These are phyloP conservation scores for Trichoderma oligosporum DNA, from an alignment of 2,329 filamentous ascomycete species.

Conservation along the genomic window DNA sequence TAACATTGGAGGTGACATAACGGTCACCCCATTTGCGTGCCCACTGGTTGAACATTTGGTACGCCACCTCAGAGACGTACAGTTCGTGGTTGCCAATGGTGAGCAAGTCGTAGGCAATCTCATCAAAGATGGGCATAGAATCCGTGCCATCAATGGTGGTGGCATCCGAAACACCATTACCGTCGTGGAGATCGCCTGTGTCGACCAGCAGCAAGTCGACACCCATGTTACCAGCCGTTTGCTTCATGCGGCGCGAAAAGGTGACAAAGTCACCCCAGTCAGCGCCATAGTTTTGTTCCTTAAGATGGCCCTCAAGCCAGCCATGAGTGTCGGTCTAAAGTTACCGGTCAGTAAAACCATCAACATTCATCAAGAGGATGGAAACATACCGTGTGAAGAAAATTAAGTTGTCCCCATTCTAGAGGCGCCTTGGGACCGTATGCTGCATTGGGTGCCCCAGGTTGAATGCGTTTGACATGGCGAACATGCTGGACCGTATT, in stretches of 20 bases:
- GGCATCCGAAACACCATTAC: constrained; percentile 59
- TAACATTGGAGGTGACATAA: constrained; percentile 45
- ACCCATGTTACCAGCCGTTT: constrained; percentile 51
- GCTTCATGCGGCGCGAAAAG: constrained; percentile 57
- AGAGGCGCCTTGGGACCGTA: constrained; percentile 44
- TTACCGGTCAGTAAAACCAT: not conserved
- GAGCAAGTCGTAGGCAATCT: constrained; percentile 42
- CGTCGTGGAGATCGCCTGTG: constrained; percentile 64
- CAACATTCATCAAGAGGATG: not conserved
- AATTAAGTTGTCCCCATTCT: constrained; percentile 62
- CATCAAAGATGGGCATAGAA: constrained; percentile 45
- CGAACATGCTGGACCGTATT: constrained; percentile 43
- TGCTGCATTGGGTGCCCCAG: constrained; percentile 40
- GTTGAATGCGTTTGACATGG: constrained; percentile 48
- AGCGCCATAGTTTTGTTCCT: constrained; percentile 60
- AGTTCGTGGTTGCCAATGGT: constrained; percentile 60
- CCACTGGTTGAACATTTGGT: constrained; percentile 58
- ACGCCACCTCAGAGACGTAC: constrained; percentile 58
- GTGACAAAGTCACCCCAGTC: constrained; percentile 65
- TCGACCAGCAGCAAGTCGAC: constrained; percentile 60
- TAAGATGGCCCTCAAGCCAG: constrained; percentile 58
- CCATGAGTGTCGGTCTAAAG: constrained; percentile 56
- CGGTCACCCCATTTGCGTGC: constrained; percentile 50
- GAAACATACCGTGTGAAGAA: constrained; percentile 49
- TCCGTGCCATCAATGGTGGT: constrained; percentile 54